Evolutionary conservation across 768 basidiomycete genomes (phyloP).

Genomic region (Termitomyces sp.): DNA sequence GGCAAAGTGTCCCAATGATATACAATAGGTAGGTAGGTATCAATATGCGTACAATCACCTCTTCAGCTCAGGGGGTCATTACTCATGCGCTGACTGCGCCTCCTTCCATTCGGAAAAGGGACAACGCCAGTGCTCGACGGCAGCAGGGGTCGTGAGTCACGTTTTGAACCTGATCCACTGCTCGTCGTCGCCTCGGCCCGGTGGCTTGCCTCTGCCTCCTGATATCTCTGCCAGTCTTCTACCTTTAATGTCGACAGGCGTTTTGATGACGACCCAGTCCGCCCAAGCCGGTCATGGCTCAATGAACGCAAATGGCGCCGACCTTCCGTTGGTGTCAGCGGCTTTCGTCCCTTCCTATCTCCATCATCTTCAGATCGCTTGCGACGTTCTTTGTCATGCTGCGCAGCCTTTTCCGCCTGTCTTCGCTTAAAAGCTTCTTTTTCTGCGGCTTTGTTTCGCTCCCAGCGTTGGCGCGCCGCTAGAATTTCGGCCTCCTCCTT

Average conservation of each 20-base stretch:
- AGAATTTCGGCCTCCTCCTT: constrained; percentile 72
- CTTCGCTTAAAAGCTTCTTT: constrained; percentile 69
- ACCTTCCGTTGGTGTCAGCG: constrained; percentile 29
- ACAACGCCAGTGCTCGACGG: constrained; percentile 34
- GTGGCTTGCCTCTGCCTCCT: constrained; percentile 37
- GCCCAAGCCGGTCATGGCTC: constrained; percentile 61
- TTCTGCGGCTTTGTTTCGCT: constrained; percentile 69
- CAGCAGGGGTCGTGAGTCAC: constrained; percentile 30
- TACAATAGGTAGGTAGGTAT: neutral
- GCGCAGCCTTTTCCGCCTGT: constrained; percentile 67
- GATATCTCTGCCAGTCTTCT: constrained; percentile 81
- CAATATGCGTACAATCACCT: neutral
- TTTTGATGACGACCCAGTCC: constrained; percentile 44
- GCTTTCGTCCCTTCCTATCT: constrained; percentile 29
- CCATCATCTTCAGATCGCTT: constrained; percentile 41
- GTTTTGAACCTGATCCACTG: constrained; percentile 23
- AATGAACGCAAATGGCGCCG: constrained; percentile 48
- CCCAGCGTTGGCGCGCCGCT: constrained; percentile 81
- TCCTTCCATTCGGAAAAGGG: constrained; percentile 53
- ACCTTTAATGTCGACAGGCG: constrained; percentile 77
- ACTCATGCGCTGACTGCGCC: constrained; percentile 27
- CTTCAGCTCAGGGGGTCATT: constrained; percentile 28
- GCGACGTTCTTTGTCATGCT: constrained; percentile 43
- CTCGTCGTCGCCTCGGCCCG: constrained; percentile 4
- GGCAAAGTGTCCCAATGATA: constrained; percentile 4